Conservation (phyloP, 2,329 filamentous ascomycete species). For the Ascochyta rabiei region DNA sequence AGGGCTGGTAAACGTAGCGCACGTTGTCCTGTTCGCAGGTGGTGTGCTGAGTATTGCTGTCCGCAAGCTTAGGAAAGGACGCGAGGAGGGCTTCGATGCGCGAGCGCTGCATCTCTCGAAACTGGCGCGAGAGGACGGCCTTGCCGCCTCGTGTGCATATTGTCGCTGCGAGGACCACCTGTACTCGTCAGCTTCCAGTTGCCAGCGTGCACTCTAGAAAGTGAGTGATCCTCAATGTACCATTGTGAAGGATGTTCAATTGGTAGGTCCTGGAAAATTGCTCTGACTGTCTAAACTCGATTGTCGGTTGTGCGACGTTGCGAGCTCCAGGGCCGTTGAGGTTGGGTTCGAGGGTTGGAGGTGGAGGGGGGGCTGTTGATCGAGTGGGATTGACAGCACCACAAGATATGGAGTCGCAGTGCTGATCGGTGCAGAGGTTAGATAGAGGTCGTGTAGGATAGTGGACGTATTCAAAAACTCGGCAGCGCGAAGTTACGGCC, state of each 20-base stretch:
- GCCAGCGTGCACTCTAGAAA: background rate
- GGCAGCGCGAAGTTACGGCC: slow-evolving; percentile 8
- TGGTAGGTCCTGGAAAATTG: background rate
- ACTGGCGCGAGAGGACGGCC: slow-evolving; percentile 96
- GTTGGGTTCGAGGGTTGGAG: slow-evolving; percentile 13
- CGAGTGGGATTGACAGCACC: slow-evolving; percentile 3
- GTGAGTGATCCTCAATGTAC: slow-evolving; percentile 22
- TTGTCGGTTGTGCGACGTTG: background rate
- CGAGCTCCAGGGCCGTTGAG: background rate
- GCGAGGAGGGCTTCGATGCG: slow-evolving; percentile 95
- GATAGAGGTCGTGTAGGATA: background rate
- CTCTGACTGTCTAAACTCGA: background rate
- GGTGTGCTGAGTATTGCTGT: slow-evolving; percentile 95
- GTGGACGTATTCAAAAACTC: background rate
- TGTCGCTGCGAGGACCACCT: slow-evolving; percentile 98
- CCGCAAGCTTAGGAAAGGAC: slow-evolving; percentile 96
- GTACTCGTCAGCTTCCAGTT: slow-evolving; percentile 29
- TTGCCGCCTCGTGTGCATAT: slow-evolving; percentile 99
- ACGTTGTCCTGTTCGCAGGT: slow-evolving; percentile 99
- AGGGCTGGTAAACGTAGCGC: slow-evolving; percentile 97
- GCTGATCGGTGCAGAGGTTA: background rate
- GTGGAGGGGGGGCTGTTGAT: slow-evolving; percentile 13
- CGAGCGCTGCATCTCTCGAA: slow-evolving; percentile 95
- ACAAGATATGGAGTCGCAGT: background rate
- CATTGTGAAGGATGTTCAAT: slow-evolving; percentile 31